Evolutionary conservation across 257 asterid species (phyloP), one percentile per base, ranked within the genome.

Genomic region (Ilex aquifolium): DNA sequence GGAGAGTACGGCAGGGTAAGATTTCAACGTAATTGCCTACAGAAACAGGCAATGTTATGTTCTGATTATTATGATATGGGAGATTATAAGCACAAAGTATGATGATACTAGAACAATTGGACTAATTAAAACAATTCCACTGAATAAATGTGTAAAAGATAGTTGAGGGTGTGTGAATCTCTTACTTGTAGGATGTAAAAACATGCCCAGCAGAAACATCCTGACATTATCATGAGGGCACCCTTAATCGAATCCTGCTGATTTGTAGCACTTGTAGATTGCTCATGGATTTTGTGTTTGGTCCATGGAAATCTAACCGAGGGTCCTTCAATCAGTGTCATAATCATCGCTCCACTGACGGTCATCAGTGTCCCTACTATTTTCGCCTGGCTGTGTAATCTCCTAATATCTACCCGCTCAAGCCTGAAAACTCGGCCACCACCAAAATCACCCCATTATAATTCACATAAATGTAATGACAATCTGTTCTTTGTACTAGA

Each of bases 311-410:
- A 65, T 14, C 72, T 69, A 31, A 89, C 60, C 6, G 59, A 56
- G 0, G 77, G 74, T 31, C 97, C 97, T 30, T 29, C 57, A 0
- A 82, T 63, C 13, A 87, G 69, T 7, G 85, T 84, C 91, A 89
- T 74, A 13, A 89, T 73, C 93, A 83, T 84, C 6, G 95, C 95
- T 16, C 96, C 96, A 52, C 89, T 83, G 27, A 83, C 81, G 0
- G 94, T 85, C 2, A 84, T 77, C 16, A 80, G 13, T 17, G 97
- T 90, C 32, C 97, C 97, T 3, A 71, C 2, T 2, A 87, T 67
- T 63, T 87, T 87, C 16, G 81, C 91, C 44, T 76, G 87, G 68
- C 90, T 87, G 2, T 57, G 70, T n/a, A 79, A 0, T 10, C 64
- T 76, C 60, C 56, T 82, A 61, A 81, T 46, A 31, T 83, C 75